Evolutionary conservation across 306 rosid species (phyloP).

Genomic region (Vachellia collinsii): DNA sequence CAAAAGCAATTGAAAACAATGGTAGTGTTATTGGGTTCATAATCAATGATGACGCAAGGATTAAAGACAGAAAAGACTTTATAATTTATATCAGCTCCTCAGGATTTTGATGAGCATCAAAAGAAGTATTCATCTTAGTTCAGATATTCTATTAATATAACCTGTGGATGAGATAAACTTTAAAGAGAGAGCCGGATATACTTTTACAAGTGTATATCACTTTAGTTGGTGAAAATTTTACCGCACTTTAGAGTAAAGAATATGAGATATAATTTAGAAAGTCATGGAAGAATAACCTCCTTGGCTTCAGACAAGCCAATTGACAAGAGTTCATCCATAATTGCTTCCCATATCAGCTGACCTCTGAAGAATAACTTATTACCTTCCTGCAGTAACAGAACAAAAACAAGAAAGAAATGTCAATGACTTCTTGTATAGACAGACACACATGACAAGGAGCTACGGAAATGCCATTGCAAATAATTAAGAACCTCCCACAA

Average conservation of each 20-base stretch:
- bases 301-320: constrained; percentile 82
- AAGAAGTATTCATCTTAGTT: background rate
- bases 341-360: constrained; percentile 85
- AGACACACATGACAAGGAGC: background rate
- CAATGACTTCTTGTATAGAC: constrained; percentile 13
- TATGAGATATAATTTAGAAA: constrained; percentile 12
- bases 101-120: constrained; percentile 23
- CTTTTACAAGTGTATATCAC: background rate
- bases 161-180: constrained; percentile 14
- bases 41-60: constrained; percentile 6
- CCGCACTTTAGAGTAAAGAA: constrained; percentile 5
- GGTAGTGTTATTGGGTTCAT: background rate
- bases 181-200: background rate
- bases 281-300: constrained; percentile 55
- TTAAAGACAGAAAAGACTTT: constrained; percentile 13
- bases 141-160: constrained; percentile 20
- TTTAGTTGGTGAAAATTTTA: constrained; percentile 1
- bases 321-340: constrained; percentile 80
- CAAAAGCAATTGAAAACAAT: background rate
- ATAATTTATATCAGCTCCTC: background rate
- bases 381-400: constrained; percentile 50
- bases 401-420: constrained; percentile 15
- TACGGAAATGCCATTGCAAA: background rate
- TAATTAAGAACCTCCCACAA: constrained; percentile 15
- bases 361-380: constrained; percentile 78